Evolutionary conservation across 495 filamentous ascomycete genomes (phyloP), one percentile per base, ranked within the genome.

Genomic region (Arthonia radiata): DNA sequence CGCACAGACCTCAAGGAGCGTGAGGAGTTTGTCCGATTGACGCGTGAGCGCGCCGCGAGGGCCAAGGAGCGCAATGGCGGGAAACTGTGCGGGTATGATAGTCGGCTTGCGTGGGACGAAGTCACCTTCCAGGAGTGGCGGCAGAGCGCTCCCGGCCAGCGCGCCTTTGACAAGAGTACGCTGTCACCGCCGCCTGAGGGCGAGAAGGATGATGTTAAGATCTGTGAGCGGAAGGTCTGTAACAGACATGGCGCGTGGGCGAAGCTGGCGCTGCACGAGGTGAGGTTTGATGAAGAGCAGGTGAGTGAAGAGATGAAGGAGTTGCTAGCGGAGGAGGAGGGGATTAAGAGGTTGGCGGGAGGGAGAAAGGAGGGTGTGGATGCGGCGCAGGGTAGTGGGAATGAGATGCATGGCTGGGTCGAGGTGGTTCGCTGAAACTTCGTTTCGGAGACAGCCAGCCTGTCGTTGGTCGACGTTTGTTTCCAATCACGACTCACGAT

Each of bases 41-140:
- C 26, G 9, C 35, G 41, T 11, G 42, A 49, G 13, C 43, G 43
- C 18, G 46, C 44, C 12, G 27, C 25, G 3, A 25, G 35, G 15
- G 18, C 27, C 4, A 45, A 47, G 4, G 43, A 40, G 17, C 30
- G 39, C 16, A 37, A 42, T 21, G 47, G 41, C n/a, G 31, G 47
- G 2, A 50, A 53, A 26, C 57, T 70, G 26, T 76, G 71, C 35
- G 70, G 71, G 12, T 73, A 65, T 33, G 67, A 74, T 39, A 41
- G 53, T 10, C 48, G 67, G 15, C 46, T 74, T 2, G 45, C 59
- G 2, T 66, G 67, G 61, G 57, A 56, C 9, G 64, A 71, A 30
- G 50, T 55, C 23, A 57, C 71, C 37, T 73, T 76, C 37, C 52
- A 31, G 1, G 10, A 7, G 3, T 59, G 52, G 49, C 30, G 38